A percentile compares a stretch with the other conserved stretches of the same genome.
Evolutionary conservation across 2,329 filamentous ascomycete species (phyloP).

Genomic region (Pseudocercospora eumusae): DNA sequence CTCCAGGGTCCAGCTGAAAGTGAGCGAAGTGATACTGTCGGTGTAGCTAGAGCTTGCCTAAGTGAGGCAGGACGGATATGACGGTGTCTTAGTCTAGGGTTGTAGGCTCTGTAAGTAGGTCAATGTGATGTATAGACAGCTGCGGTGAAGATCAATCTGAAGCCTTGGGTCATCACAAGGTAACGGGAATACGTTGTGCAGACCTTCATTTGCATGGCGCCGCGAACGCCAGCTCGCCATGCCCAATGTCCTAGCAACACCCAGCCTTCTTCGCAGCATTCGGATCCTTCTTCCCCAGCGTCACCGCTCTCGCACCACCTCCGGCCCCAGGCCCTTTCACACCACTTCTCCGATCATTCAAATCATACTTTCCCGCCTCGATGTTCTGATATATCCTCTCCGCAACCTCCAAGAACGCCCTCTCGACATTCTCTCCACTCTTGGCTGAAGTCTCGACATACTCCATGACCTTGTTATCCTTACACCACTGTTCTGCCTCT

Average conservation of each 20-base stretch:
- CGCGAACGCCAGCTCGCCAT: not conserved
- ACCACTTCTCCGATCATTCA: slow-evolving; percentile 88
- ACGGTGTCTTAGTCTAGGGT: no score
- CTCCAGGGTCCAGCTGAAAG: no score
- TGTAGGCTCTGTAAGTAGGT: no score
- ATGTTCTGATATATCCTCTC: slow-evolving; percentile 97
- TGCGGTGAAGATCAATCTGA: no score
- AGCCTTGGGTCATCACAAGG: not conserved
- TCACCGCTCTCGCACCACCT: slow-evolving; percentile 48
- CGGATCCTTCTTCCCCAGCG: slow-evolving; percentile 47
- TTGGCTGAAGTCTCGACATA: slow-evolving; percentile 98
- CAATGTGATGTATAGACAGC: no score
- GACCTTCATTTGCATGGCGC: not conserved
- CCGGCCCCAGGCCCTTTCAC: slow-evolving; percentile 70
- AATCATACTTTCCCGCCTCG: slow-evolving; percentile 88
- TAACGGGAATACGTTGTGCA: not conserved
- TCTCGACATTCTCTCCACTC: slow-evolving; percentile 89
- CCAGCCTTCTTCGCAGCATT: slow-evolving; percentile 37
- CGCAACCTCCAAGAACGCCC: slow-evolving; percentile 88
- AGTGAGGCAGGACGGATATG: no score
- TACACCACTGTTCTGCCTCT: slow-evolving; percentile 90
- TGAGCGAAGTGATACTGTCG: no score
- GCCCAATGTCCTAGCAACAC: slow-evolving; percentile 27
- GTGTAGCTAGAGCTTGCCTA: no score
- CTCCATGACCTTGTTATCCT: slow-evolving; percentile 78